A percentile compares a stretch with the other conserved stretches of the same genome.
Evolutionary conservation across 371 early-diverging fungal species (phyloP).

Genomic region (Rhizopus microsporus): DNA sequence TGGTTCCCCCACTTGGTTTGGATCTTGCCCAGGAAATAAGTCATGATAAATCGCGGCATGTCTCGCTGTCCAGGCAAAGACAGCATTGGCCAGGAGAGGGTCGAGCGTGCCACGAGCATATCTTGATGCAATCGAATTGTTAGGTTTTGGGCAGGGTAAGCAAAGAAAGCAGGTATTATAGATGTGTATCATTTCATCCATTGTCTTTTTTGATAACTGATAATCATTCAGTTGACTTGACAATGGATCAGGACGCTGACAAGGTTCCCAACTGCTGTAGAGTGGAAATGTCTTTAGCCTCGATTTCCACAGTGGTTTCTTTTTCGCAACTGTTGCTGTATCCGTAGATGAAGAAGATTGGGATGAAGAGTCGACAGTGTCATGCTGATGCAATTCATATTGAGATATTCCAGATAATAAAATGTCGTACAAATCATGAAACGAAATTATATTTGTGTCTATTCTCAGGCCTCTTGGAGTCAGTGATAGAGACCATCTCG

Average conservation of each 20-base stretch:
- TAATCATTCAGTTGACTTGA: background rate
- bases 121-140: constrained; percentile 12
- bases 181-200: constrained; percentile 22
- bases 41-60: constrained; percentile 52
- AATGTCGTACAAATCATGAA: constrained; percentile 45
- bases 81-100: constrained; percentile 40
- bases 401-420: constrained; percentile 40
- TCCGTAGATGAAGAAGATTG: constrained; percentile 29
- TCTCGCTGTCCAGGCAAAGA: constrained; percentile 50
- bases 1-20: constrained; percentile 43
- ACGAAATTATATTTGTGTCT: constrained; percentile 45
- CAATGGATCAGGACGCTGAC: background rate
- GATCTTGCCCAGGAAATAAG: constrained; percentile 44
- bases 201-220: constrained; percentile 13
- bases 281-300: constrained; percentile 44
- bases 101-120: constrained; percentile 25
- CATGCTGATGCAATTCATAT: constrained; percentile 11
- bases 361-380: constrained; percentile 13
- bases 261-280: constrained; percentile 50
- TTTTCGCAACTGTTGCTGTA: constrained; percentile 31
- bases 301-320: constrained; percentile 39
- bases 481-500: constrained; percentile 45
- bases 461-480: constrained; percentile 44
- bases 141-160: constrained; percentile 24
- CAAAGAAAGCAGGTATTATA: constrained; percentile 34